Percentiles rank a stretch among this genome's conserved stretches.
phyloP scores from a whole-genome alignment of 176 grass and related monocot genomes.

The Luzula sylvatica region DNA sequence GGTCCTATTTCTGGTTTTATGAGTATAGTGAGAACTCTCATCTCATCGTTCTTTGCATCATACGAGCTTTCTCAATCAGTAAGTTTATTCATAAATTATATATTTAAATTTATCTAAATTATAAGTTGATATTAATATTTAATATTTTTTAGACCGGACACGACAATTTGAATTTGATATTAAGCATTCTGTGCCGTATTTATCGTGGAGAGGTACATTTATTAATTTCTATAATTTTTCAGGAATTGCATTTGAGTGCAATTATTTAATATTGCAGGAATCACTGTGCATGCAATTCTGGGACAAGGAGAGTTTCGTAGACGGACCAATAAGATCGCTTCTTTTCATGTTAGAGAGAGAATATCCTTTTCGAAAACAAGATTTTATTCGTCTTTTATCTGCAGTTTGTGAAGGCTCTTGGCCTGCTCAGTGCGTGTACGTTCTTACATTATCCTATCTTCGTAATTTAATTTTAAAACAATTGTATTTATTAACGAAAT shows the following conservation, averaged over 20 bases:
- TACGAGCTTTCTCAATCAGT: slow-evolving; percentile 83
- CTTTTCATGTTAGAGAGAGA: slow-evolving; percentile 81
- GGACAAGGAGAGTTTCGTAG: slow-evolving; percentile 84
- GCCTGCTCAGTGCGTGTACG: slow-evolving; percentile 90
- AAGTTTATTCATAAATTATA: slow-evolving; percentile 1
- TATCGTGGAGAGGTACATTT: slow-evolving; percentile 66
- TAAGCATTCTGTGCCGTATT: slow-evolving; percentile 52
- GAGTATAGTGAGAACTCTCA: slow-evolving; percentile 58
- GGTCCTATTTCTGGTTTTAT: slow-evolving; percentile 91
- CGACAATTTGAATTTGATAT: slow-evolving; percentile 48
- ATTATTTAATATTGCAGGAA: slow-evolving; percentile 47
- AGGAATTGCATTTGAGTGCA: neutral
- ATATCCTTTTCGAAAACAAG: slow-evolving; percentile 52
- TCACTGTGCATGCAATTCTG: slow-evolving; percentile 90
- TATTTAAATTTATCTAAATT: no score
- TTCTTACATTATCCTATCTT: slow-evolving; percentile 13
- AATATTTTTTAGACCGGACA: slow-evolving; percentile 37
- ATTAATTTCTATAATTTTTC: no score
- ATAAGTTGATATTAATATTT: neutral
- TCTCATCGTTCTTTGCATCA: slow-evolving; percentile 86
- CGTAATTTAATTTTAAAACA: neutral
- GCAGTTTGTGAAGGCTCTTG: slow-evolving; percentile 71
- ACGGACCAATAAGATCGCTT: slow-evolving; percentile 84
- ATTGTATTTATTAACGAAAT: neutral
- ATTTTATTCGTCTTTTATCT: slow-evolving; percentile 74